phyloP scores from a whole-genome alignment of 768 basidiomycete genomes.

The Leccinum longicurvipes region DNA sequence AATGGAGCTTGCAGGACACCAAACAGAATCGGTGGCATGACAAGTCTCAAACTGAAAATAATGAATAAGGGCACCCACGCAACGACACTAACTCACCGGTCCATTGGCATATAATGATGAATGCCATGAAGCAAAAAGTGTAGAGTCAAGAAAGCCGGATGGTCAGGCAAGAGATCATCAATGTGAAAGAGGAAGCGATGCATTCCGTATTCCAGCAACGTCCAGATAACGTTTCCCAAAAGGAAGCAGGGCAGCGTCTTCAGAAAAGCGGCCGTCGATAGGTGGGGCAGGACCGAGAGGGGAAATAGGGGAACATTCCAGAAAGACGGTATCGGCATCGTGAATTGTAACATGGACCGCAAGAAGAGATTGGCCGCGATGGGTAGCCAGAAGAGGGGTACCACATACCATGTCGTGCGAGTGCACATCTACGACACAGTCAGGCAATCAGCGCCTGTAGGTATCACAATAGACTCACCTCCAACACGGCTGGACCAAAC shows the following conservation, averaged over 20 bases:
- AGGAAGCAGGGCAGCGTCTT: slow-evolving; percentile 71
- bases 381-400: slow-evolving; percentile 89
- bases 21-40: slow-evolving; percentile 95
- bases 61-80: slow-evolving; percentile 1
- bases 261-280: slow-evolving; percentile 49
- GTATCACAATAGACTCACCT: slow-evolving; percentile 44
- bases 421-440: slow-evolving; percentile 60
- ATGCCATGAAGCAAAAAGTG: slow-evolving; percentile 95
- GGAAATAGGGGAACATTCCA: slow-evolving; percentile 54
- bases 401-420: slow-evolving; percentile 88
- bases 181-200: slow-evolving; percentile 98
- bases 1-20: slow-evolving; percentile 74
- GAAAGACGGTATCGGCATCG: slow-evolving; percentile 65
- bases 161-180: slow-evolving; percentile 83
- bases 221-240: slow-evolving; percentile 89
- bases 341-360: slow-evolving; percentile 82
- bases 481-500: slow-evolving; percentile 78
- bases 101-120: slow-evolving; percentile 98
- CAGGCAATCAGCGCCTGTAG: neutral
- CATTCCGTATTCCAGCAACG: slow-evolving; percentile 85
- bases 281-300: slow-evolving; percentile 40
- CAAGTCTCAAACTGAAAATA: slow-evolving; percentile 69
- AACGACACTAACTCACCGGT: slow-evolving; percentile 50
- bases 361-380: slow-evolving; percentile 76
- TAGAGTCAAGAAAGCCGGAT: slow-evolving; percentile 69